Percentiles rank a stretch among this genome's conserved stretches.
phyloP scores from a whole-genome alignment of 129 eudicot species.

The Pittosporum tobira region DNA sequence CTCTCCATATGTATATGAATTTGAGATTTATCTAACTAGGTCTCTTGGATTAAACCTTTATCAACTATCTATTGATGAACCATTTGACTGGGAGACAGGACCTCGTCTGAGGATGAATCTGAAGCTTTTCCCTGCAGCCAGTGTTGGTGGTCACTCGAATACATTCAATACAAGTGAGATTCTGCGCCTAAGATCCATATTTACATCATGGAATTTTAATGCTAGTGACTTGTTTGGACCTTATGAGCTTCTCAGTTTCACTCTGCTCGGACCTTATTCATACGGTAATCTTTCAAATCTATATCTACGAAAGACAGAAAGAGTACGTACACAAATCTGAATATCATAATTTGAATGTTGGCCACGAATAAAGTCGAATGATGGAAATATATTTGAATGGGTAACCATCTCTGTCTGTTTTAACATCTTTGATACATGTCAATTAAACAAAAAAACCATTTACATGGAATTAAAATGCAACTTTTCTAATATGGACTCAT shows the following conservation, averaged over 20 bases:
- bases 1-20: conserved; percentile 42
- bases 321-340: not conserved
- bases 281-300: conserved; percentile 31
- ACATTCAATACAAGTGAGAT: conserved; percentile 54
- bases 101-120: conserved; percentile 85
- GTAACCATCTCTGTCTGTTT: too few relatives aligned
- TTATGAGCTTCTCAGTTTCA: conserved; percentile 87
- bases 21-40: conserved; percentile 44
- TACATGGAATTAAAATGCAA: too few relatives aligned
- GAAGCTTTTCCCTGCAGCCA: conserved; percentile 54
- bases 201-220: conserved; percentile 53
- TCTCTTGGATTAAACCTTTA: conserved; percentile 40
- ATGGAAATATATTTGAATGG: not conserved
- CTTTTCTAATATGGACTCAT: not conserved
- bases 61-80: conserved; percentile 63
- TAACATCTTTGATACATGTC: too few relatives aligned
- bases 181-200: conserved; percentile 39
- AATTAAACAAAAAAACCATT: too few relatives aligned
- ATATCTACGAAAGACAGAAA: not conserved
- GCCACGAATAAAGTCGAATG: not conserved
- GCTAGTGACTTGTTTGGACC: conserved; percentile 77
- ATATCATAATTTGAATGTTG: not conserved
- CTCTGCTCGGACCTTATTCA: conserved; percentile 78
- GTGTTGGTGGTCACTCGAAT: conserved; percentile 19
- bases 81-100: conserved; percentile 64